phyloP scores from a whole-genome alignment of 192 early-diverging fungal species.

The Podila epigama region DNA sequence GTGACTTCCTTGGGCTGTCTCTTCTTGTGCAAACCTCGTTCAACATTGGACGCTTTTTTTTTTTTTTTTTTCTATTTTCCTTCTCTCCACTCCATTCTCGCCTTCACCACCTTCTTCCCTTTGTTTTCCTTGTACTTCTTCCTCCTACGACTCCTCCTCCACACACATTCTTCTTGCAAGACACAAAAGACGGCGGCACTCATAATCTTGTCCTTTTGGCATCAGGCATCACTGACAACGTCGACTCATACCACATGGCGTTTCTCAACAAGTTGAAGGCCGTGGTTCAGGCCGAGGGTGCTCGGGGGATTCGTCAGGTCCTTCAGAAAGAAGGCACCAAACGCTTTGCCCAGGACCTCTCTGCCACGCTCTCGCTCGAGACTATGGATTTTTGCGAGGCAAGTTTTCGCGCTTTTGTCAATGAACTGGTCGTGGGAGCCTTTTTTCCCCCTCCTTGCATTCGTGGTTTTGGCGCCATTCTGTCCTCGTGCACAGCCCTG shows the following conservation, averaged over 20 bases:
- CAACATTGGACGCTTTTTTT: background rate
- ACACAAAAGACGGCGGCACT: no score
- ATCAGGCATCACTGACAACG: no score
- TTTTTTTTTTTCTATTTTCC: background rate
- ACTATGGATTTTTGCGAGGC: slow-evolving; percentile 36
- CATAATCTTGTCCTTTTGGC: no score
- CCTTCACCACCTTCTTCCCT: background rate
- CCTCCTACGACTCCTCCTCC: background rate
- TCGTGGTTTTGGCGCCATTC: background rate
- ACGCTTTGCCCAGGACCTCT: slow-evolving; percentile 39
- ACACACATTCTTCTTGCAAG: no score
- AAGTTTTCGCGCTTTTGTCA: no score
- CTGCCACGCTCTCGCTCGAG: slow-evolving; percentile 24
- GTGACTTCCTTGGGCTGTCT: no score
- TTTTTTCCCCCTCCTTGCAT: background rate
- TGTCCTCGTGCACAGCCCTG: background rate
- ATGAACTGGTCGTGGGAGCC: no score
- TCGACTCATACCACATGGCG: slow-evolving; percentile 12
- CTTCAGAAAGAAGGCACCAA: slow-evolving; percentile 47
- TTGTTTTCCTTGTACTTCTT: background rate
- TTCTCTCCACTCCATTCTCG: background rate
- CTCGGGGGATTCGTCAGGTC: slow-evolving; percentile 37
- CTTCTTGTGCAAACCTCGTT: no score
- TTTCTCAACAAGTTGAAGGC: slow-evolving; percentile 40
- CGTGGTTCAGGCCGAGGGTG: slow-evolving; percentile 40